Evolutionary conservation across 306 rosid species (phyloP), one percentile per base, ranked within the genome.

Genomic region (Vigna trinervia): DNA sequence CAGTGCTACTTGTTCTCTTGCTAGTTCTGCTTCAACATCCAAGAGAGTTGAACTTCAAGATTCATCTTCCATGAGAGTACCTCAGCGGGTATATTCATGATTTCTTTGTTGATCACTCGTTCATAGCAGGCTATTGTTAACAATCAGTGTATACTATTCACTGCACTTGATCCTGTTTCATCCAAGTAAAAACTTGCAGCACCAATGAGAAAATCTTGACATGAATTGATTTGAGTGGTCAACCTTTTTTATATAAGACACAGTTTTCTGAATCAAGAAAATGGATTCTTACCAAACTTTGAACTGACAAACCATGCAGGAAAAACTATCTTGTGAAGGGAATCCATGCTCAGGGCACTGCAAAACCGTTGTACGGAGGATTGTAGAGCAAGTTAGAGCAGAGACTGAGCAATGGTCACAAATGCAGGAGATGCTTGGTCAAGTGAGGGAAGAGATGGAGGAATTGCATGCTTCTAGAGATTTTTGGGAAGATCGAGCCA

Each of bases 351-450:
- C 97, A 9, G 96, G 97, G 73, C 91, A 76, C 58, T 95, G 98
- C 84, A 95, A 95, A 91, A 85, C 82, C 28, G 79, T 90, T 28
- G 90, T 90, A 19, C 73, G 88, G 80, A 92, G 91, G 74, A 89
- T 95, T 70, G 87, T 90, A 12, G 98, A 92, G 85, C 96, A 95
- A 84, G 96, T 95, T 43, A 84, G 88, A 87, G 89, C 85, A 48
- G 98, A 95, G 85, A 90, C 93, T 9, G 97, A 90, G 79, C 98
- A 95, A 47, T 95, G 98, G 98, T 95, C 98, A n/a, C 96, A 89
- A 75, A 95, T 95, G 97, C 98, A 95, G 76, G 91, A 80, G 83
- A 95, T 95, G 93, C 87, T 95, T 5, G 87, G 86, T 32, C 90
- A 85, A 79, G 98, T 92, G 45, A 95, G 91, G 85, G 90, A 89